Evolutionary conservation across 148 eudicot genomes (phyloP).

Genomic region (Chenopodium suecicum): DNA sequence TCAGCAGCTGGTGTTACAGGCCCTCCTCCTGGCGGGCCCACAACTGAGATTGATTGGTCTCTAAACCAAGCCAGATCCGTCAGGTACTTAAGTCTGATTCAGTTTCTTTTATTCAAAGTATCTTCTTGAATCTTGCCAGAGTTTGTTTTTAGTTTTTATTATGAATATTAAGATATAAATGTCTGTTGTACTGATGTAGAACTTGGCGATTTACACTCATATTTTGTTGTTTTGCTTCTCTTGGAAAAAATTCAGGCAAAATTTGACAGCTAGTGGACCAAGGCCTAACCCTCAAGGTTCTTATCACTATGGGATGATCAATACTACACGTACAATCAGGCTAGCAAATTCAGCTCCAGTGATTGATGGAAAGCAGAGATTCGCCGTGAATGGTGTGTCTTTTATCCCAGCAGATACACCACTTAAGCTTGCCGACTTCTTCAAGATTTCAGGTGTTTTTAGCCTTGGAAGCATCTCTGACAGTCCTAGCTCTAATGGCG

Average conservation of each 20-base stretch:
- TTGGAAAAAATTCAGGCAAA: conserved; percentile 31
- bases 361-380: conserved; percentile 49
- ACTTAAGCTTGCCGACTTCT: conserved; percentile 56
- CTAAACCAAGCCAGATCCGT: conserved; percentile 58
- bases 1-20: conserved; percentile 43
- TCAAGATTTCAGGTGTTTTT: conserved; percentile 53
- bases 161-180: neutral
- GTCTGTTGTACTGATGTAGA: neutral
- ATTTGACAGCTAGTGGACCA: conserved; percentile 62
- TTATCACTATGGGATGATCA: conserved; percentile 57
- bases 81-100: conserved; percentile 33
- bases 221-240: neutral
- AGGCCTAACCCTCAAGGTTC: conserved; percentile 69
- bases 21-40: conserved; percentile 59
- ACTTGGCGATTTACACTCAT: neutral
- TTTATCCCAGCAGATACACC: conserved; percentile 56
- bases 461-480: conserved; percentile 55
- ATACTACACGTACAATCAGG: conserved; percentile 52
- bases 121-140: neutral
- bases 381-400: conserved; percentile 56
- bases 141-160: neutral
- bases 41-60: conserved; percentile 58
- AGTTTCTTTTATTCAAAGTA: neutral
- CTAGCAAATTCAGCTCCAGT: conserved; percentile 50
- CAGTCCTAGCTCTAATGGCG: conserved; percentile 43